phyloP scores from a whole-genome alignment of 2,329 filamentous ascomycete genomes.

The Apiospora koreana region DNA sequence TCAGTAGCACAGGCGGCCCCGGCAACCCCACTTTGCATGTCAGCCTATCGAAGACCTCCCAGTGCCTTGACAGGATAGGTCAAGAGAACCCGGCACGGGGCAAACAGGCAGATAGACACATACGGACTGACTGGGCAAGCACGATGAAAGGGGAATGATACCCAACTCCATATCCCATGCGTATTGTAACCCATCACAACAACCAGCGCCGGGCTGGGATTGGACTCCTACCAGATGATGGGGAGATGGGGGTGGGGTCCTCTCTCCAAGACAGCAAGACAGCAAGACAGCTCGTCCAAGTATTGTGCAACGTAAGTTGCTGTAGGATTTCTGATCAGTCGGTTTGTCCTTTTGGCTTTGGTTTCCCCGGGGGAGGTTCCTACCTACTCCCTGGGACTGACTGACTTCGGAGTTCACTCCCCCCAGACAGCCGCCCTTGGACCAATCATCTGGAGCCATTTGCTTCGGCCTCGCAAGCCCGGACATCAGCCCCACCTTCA shows the following conservation, averaged over 20 bases:
- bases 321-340: constrained; percentile 7
- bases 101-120: not conserved
- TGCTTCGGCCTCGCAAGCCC: not conserved
- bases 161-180: not conserved
- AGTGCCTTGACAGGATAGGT: not conserved
- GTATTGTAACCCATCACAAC: not conserved
- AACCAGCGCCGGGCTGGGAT: not conserved
- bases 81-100: not conserved
- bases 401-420: not conserved
- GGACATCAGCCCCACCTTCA: not conserved
- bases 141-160: not conserved
- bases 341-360: not conserved
- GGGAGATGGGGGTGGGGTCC: not conserved
- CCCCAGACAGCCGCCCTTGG: not conserved
- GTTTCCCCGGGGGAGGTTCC: not conserved
- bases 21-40: not conserved
- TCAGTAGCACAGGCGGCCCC: constrained; percentile 2
- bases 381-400: not conserved
- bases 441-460: not conserved
- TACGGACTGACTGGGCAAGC: not conserved
- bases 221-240: not conserved
- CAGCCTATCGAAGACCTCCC: not conserved
- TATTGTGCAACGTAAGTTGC: not conserved
- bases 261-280: not conserved
- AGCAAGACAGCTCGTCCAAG: no score